These are phyloP conservation scores for Lactarius hatsudake DNA, from an alignment of 768 basidiomycete genomes.

Conservation along the genomic window DNA sequence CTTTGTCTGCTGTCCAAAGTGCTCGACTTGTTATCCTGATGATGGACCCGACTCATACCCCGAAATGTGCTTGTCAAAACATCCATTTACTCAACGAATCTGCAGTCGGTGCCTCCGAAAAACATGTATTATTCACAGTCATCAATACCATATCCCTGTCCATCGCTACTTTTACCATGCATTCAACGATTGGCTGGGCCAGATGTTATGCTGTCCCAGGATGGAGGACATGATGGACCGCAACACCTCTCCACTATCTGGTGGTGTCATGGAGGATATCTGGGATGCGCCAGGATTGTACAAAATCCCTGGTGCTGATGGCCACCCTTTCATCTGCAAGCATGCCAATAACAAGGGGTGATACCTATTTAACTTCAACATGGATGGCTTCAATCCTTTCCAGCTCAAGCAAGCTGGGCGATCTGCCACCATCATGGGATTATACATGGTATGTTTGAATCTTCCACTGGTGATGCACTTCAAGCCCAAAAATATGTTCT, in stretches of 20 bases:
- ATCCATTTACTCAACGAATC: not conserved
- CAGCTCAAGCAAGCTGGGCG: constrained; percentile 35
- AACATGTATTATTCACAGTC: not conserved
- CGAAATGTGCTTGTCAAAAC: not conserved
- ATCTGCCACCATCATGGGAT: constrained; percentile 29
- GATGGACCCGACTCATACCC: constrained; percentile 7
- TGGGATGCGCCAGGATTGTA: constrained; percentile 13
- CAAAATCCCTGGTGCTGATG: not conserved
- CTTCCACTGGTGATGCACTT: constrained; percentile 38
- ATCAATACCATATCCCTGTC: not conserved
- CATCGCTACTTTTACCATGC: constrained; percentile 10
- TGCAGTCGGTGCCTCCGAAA: not conserved
- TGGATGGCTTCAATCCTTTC: constrained; percentile 41
- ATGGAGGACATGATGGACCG: constrained; percentile 11
- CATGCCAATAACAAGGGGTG: constrained; percentile 22
- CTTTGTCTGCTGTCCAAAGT: constrained; percentile 16
- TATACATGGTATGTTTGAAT: constrained; percentile 39
- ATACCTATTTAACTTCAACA: constrained; percentile 34
- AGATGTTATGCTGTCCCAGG: constrained; percentile 3
- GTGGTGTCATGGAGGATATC: constrained; percentile 6
- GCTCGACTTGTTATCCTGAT: constrained; percentile 11
- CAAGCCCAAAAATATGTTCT: constrained; percentile 41
- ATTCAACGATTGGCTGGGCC: constrained; percentile 14
- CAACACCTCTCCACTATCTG: not conserved
- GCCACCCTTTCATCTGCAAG: constrained; percentile 4